Evolutionary conservation across 2,329 filamentous ascomycete species (phyloP), one percentile per base, ranked within the genome.

Genomic region (Aspergillus pseudoterreus): DNA sequence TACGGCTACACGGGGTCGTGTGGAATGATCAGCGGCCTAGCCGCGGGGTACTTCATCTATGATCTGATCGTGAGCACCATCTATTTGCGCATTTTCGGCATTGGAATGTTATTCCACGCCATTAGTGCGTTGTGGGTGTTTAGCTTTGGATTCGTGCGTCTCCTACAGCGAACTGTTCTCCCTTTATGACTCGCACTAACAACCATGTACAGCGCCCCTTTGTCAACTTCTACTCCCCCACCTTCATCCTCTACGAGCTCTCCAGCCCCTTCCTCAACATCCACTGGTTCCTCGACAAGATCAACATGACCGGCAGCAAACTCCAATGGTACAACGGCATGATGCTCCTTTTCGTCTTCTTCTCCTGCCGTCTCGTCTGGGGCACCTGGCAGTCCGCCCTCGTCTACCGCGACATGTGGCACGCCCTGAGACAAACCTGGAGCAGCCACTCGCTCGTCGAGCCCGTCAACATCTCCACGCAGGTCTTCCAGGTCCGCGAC

Each of bases 221-320:
- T 63, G 71, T 84, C 54, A 84, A 85, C 67, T 86, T 78, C 74
- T 86, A 85, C 67, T 80, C 76, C 15, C 80, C 82, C 0, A 78
- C 78, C 5, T 86, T 86, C 71, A 82, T 86, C 61, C 81, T 86
- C 59, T 86, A 86, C 71, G 83, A 86, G 64, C 80, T 86, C 57
- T 84, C 81, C 38, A 80, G 78, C 55, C 83, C 83, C 8, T 85
- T 86, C 67, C 75, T 86, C 56, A 86, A 86, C 68, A 80, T 86
- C 64, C 83, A 86, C 72, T 86, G 83, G 83, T 86, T 86, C 74
- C 82, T 82, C 63, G 83, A 86, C 65, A 86, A 86, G 70, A 73
- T 86, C 65, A 78, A 80, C 65, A 78, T 85, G 71, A 86, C 83
- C 4, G 83, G 83, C 47, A 80, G 78, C 45, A 76, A 73, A 45